Evolutionary conservation across 495 filamentous ascomycete genomes (phyloP).

Genomic region (Neurospora sp.): DNA sequence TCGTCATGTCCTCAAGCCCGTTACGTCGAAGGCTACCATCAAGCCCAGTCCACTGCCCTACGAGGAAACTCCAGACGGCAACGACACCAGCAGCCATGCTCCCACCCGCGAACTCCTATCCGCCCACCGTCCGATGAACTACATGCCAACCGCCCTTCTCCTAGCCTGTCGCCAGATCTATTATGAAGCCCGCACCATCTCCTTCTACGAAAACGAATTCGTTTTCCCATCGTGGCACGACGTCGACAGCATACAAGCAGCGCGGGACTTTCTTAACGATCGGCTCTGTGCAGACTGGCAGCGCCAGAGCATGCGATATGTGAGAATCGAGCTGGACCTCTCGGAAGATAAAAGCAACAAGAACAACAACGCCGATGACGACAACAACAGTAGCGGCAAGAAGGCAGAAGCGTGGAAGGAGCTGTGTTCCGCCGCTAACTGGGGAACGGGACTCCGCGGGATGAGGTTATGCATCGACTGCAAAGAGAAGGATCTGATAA

Average conservation of each 20-base stretch:
- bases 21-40: conserved; percentile 1
- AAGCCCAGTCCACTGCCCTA: background rate
- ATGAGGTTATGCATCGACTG: conserved; percentile 12
- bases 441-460: conserved; percentile 16
- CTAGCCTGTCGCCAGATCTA: conserved; percentile 22
- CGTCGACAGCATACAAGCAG: conserved; percentile 3
- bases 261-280: conserved; percentile 10
- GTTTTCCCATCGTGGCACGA: conserved; percentile 25
- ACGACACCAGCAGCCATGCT: background rate
- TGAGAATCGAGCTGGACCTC: conserved; percentile 16
- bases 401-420: conserved; percentile 15
- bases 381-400: background rate
- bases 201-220: conserved; percentile 30
- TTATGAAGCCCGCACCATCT: conserved; percentile 18
- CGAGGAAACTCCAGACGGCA: background rate
- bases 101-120: conserved; percentile 15
- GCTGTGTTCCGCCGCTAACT: conserved; percentile 16
- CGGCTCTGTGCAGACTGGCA: conserved; percentile 18
- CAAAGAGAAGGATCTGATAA: background rate
- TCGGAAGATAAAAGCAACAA: background rate
- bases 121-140: conserved; percentile 17
- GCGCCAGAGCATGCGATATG: conserved; percentile 22
- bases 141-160: conserved; percentile 22
- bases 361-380: background rate
- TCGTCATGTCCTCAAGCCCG: conserved; percentile 16